A percentile compares a stretch with the other conserved stretches of the same genome.
Conservation (phyloP, 2,329 filamentous ascomycete species). For the Xylaria sp. region DNA sequence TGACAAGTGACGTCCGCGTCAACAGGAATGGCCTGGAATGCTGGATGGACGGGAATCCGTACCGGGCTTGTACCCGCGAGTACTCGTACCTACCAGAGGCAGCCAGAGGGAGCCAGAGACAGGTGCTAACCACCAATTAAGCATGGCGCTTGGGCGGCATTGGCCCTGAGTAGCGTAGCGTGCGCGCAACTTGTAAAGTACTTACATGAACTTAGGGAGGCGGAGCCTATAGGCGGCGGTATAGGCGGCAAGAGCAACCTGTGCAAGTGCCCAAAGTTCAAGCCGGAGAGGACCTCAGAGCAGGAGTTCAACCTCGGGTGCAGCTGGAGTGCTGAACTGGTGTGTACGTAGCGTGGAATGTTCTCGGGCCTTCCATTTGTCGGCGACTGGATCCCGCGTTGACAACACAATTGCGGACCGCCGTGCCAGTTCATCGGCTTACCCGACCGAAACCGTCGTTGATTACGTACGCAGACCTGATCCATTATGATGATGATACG, state of each 20-base stretch:
- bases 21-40: too few species aligned
- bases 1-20: slow-evolving; percentile 2
- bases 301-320: too few species aligned
- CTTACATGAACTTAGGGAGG: neutral
- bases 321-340: too few species aligned
- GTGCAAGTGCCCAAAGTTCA: too few species aligned
- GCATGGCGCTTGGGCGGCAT: neutral
- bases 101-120: too few species aligned
- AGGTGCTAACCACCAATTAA: neutral
- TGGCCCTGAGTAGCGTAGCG: neutral
- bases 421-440: neutral
- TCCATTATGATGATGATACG: too few species aligned
- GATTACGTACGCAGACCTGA: too few species aligned
- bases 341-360: slow-evolving; percentile 3
- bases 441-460: too few species aligned
- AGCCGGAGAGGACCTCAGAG: too few species aligned
- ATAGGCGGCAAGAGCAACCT: too few species aligned
- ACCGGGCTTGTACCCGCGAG: neutral
- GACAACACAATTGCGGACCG: neutral
- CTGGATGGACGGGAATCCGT: neutral
- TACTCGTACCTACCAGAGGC: neutral
- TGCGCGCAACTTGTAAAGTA: too few species aligned
- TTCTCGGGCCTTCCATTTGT: slow-evolving; percentile 20
- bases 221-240: too few species aligned
- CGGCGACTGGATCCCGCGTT: neutral